Evolutionary conservation across 139 green algal genomes (phyloP).

Genomic region (Chlorella sp.): DNA sequence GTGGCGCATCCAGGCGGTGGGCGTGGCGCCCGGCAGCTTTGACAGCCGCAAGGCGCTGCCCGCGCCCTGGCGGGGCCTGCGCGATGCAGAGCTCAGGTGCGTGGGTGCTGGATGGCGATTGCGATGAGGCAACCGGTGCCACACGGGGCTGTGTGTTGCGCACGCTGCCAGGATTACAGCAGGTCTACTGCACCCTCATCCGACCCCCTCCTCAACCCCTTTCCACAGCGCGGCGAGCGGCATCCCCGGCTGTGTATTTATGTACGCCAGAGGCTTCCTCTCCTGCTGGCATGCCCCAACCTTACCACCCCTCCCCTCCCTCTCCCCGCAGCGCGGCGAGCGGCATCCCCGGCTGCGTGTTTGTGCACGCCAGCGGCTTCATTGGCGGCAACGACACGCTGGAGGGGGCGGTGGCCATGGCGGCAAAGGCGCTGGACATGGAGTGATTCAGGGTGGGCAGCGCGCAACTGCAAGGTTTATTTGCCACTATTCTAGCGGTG

Average conservation of each 20-base stretch:
- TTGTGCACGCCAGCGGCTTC: conserved; percentile 93
- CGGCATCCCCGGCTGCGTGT: conserved; percentile 86
- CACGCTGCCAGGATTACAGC: too few species aligned
- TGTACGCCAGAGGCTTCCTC: too few species aligned
- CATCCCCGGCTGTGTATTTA: background rate
- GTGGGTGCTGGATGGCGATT: too few species aligned
- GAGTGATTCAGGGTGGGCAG: background rate
- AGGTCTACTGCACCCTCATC: too few species aligned
- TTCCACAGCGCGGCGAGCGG: too few species aligned
- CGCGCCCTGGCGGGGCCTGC: conserved; percentile 84
- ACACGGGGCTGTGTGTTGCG: background rate
- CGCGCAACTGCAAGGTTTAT: too few species aligned
- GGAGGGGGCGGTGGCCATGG: conserved; percentile 82
- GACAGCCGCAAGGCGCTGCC: conserved; percentile 87
- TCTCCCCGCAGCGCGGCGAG: conserved; percentile 40
- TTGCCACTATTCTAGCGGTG: too few species aligned
- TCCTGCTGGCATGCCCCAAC: background rate
- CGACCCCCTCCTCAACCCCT: background rate
- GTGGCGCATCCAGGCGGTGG: conserved; percentile 89
- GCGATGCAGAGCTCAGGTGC: conserved; percentile 60
- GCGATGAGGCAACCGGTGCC: background rate
- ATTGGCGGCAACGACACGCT: conserved; percentile 91
- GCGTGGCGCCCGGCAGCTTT: conserved; percentile 79
- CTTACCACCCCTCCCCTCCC: background rate
- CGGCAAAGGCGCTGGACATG: conserved; percentile 54